These are phyloP conservation scores for Alternaria solani DNA, from an alignment of 2,329 filamentous ascomycete genomes.

Conservation along the genomic window DNA sequence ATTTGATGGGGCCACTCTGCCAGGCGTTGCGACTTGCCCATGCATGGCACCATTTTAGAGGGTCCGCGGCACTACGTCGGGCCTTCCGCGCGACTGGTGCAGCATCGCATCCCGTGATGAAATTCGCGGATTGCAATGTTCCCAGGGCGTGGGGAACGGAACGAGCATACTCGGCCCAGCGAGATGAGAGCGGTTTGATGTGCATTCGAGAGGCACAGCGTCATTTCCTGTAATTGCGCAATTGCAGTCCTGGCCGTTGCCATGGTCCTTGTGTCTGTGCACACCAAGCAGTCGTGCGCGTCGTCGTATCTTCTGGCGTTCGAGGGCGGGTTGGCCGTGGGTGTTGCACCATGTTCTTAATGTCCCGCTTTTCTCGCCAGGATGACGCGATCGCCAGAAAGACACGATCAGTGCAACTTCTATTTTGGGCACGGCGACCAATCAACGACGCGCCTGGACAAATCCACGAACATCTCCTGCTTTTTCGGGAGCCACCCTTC, in stretches of 20 bases:
- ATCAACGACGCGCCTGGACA: constrained; percentile 12
- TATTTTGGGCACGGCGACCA: constrained; percentile 32
- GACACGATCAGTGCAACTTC: constrained; percentile 14
- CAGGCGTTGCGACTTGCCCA: constrained; percentile 12
- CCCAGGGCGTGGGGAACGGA: constrained; percentile 36
- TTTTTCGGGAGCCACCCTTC: constrained; percentile 18
- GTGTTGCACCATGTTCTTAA: constrained; percentile 26
- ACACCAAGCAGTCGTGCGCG: neutral
- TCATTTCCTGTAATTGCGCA: constrained; percentile 25
- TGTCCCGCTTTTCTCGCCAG: constrained; percentile 28
- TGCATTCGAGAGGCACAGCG: constrained; percentile 18
- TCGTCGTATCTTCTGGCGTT: constrained; percentile 17
- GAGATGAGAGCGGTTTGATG: constrained; percentile 39
- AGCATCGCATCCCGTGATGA: constrained; percentile 16
- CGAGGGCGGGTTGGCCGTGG: constrained; percentile 20
- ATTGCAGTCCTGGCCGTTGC: neutral
- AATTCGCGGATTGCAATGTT: constrained; percentile 9
- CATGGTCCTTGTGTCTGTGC: constrained; percentile 2
- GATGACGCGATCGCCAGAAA: constrained; percentile 28
- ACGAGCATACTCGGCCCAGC: constrained; percentile 11
- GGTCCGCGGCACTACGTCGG: constrained; percentile 20
- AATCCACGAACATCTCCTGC: constrained; percentile 22
- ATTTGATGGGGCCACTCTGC: constrained; percentile 13
- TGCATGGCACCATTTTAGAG: constrained; percentile 16
- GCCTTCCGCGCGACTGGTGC: constrained; percentile 21